Evolutionary conservation across 2,329 filamentous ascomycete genomes (phyloP), one percentile per base, ranked within the genome.

Genomic region (Alternaria arborescens): DNA sequence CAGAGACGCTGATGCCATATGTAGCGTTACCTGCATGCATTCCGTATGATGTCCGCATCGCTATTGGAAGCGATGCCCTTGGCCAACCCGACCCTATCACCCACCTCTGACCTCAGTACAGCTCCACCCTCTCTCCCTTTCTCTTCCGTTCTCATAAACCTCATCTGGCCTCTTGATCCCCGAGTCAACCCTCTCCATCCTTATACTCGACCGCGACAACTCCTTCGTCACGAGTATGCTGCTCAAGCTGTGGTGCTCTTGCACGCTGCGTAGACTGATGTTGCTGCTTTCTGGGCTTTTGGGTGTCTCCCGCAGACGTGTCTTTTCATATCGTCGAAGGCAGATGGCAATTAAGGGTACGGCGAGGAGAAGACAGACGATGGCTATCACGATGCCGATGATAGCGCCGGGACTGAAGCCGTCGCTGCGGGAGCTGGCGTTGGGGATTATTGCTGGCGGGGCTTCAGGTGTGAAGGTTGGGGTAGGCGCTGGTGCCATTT

Each of bases 161-260:
- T 64, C 57, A 16, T 62, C 66, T 2, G 67, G 67, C 10, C 46
- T 65, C 24, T 30, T 56, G 20, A 61, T 11, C 2, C 53, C 43
- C 16, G 48, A 58, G 16, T 61, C 58, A 5, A 69, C 47, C 22
- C 60, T 57, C 28, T 65, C 58, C 57, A 72, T 47, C 26, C 58
- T 65, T 40, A 72, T 28, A 48, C 70, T 72, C 24, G 58, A 60
- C 6, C 70, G 62, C 40, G 65, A 65, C 20, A 72, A 20, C 40
- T 72, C 70, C 16, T 59, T 68, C 4, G 70, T 72, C 1, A 72
- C 70, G 1, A 71, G 8, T 5, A 72, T 71, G 4, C 66, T 71
- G 40, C 61, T 64, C 36, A 69, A 26, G 28, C 69, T 70, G 18
- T 69, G 61, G 10, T 65, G 58, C n/a, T 70, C 68, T 30, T 51